These are phyloP conservation scores for Cladophialophora chaetospira DNA, from an alignment of 2,329 filamentous ascomycete genomes.

Conservation along the genomic window DNA sequence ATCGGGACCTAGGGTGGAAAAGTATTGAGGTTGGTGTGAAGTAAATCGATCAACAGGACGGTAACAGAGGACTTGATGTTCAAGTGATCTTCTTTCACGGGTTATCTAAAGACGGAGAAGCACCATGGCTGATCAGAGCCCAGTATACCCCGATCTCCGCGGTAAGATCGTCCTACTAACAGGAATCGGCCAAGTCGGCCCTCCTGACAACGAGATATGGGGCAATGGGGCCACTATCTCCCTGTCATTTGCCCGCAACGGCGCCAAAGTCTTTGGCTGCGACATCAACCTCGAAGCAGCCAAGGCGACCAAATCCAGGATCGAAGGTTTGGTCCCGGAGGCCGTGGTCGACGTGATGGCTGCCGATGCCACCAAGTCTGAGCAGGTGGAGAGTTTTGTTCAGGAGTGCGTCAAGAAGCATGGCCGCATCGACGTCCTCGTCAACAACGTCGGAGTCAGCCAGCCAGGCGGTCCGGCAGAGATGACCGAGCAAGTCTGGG, in stretches of 20 bases:
- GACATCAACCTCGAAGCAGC: constrained; percentile 22
- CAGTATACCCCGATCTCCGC: constrained; percentile 21
- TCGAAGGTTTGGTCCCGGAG: constrained; percentile 11
- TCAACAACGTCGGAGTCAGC: constrained; percentile 63
- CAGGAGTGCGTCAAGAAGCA: constrained; percentile 55
- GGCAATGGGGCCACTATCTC: constrained; percentile 27
- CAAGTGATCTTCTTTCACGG: background rate
- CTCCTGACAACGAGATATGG: constrained; percentile 15
- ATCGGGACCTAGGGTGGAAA: too few species aligned
- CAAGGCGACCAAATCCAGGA: constrained; percentile 15
- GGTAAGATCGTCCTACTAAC: constrained; percentile 25
- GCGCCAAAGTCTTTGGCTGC: constrained; percentile 26
- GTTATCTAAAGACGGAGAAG: background rate
- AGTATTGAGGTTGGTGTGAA: too few species aligned
- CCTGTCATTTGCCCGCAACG: constrained; percentile 22
- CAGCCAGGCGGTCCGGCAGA: constrained; percentile 55
- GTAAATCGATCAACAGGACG: background rate
- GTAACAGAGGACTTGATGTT: background rate
- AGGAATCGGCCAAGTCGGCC: constrained; percentile 25
- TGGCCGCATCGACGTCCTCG: constrained; percentile 60
- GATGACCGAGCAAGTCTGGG: constrained; percentile 55
- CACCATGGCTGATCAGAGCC: constrained; percentile 7
- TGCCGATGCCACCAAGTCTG: constrained; percentile 39
- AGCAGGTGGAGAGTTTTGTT: constrained; percentile 56
- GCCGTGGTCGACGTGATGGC: constrained; percentile 20